phyloP scores from a whole-genome alignment of 2,329 filamentous ascomycete species.

The Leptographium procerum region DNA sequence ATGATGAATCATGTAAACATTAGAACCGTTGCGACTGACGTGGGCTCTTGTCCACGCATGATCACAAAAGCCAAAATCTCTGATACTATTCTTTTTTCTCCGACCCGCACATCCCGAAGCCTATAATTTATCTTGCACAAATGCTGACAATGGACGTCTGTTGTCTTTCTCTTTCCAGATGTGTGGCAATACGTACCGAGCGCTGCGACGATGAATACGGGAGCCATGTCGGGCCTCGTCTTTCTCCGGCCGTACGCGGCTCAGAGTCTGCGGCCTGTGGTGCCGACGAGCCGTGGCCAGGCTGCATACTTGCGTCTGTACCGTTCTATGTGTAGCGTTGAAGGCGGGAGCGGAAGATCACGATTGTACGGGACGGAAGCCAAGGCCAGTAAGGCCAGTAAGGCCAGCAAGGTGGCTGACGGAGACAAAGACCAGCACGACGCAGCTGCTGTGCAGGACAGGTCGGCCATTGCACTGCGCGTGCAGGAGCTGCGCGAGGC shows the following conservation, averaged over 20 bases:
- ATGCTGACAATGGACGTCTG: not conserved
- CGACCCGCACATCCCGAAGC: not conserved
- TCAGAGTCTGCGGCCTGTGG: slow-evolving; percentile 19
- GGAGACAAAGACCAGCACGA: not conserved
- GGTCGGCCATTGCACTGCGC: slow-evolving; percentile 21
- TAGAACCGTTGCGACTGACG: slow-evolving; percentile 51
- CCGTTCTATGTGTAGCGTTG: slow-evolving; percentile 13
- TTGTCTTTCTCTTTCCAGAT: not conserved
- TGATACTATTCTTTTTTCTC: slow-evolving; percentile 8
- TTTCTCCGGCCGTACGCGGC: slow-evolving; percentile 47
- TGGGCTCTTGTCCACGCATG: slow-evolving; percentile 34
- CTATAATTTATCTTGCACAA: not conserved
- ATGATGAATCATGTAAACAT: slow-evolving; percentile 41
- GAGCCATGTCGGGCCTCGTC: slow-evolving; percentile 22
- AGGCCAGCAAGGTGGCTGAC: no score
- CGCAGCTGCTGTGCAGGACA: slow-evolving; percentile 2
- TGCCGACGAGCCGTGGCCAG: slow-evolving; percentile 17
- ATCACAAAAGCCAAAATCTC: slow-evolving; percentile 39
- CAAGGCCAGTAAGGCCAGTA: not conserved
- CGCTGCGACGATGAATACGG: slow-evolving; percentile 6
- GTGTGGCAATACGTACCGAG: not conserved
- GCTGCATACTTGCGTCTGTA: slow-evolving; percentile 39
- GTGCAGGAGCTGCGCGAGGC: slow-evolving; percentile 39
- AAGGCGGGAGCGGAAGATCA: not conserved
- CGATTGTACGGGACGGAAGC: not conserved